Base-by-base conservation (phyloP, 768 basidiomycete species). In the Boletus vermiculosoides region DNA sequence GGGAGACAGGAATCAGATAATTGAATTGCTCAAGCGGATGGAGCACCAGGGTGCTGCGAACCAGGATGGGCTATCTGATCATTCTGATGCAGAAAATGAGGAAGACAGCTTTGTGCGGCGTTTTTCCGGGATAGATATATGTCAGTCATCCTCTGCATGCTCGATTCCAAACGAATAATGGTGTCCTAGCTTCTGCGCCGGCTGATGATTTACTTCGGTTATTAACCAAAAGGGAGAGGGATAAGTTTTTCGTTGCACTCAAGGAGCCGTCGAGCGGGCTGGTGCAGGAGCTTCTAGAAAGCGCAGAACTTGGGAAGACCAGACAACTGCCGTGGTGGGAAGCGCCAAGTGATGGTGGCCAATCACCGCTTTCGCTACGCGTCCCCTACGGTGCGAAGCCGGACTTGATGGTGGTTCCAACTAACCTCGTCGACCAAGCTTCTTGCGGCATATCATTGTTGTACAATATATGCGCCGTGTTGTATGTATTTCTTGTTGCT, bases 251-350 rank as follows among this genome's bases (percentile, higher is more conserved):
- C 45, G 75, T 75, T 56, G 78, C 80, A 2, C 68, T 92, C 52
- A 71, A 77, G 39, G 79, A 92, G 60, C 87, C 91, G 0, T 73
- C 74, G n/a, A 81, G 85, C 64, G 80, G 80, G 47, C 70, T 86
- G 16, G 82, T 83, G 1, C 80, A 80, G 59, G 77, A 81, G 55
- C 78, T 93, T 2, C 69, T 92, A 22, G 71, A 81, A 30, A 84
- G 82, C 57, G 76, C 80, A 55, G 83, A 83, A 44, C 66, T 90
- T 1, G 77, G 78, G 30, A 70, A 73, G 5, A 78, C 77, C n/a
- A 76, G 71, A 22, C 71, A 72, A 5, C 72, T 75, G 5, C 91
- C 92, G 6, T 94, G 92, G 92, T 94, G 92, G 91, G 79, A 85
- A 53, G 72, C 64, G 20, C 28, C 57, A 2, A 7, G 28, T n/a